Base-by-base conservation (phyloP, 225 moss, liverwort and hornwort genomes). In the Ulota crispa region DNA sequence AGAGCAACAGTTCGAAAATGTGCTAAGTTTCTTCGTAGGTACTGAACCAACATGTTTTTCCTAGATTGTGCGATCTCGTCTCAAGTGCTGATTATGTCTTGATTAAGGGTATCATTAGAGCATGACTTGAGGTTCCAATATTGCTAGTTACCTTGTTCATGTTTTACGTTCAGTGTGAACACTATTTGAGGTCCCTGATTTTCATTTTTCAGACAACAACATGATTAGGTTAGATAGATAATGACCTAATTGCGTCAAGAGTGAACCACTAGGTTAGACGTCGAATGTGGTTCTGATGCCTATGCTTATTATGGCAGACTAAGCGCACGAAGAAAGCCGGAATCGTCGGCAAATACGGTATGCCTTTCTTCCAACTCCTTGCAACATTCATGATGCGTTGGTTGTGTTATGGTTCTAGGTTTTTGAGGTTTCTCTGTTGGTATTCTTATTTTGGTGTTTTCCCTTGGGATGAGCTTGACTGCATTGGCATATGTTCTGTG, bases 321-420 rank as follows among this genome's bases (percentile, higher is more conserved):
- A 95, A 95, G 86, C 94, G 94, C 76, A 95, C 94, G 78, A 95
- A 95, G 84, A 95, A 95, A 86, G 94, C 94, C 79, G 94, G 94
- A 81, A 94, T 94, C 28, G 92, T 94, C 74, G 94, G 94, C 82
- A 94, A 94, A 43, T 94, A 94, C 41, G 94, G 94, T 93, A 78
- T 41, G 87, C 66, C 1, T 20, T 52, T 6, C 11, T 7, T 2
- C 8, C 1, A 21, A 0, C 1, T 59, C 7, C 12, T 55, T 24
- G 27, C 4, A 9, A 2, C 8, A 64, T 26, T 12, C 36, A 37
- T 36, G 20, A 31, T 68, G 6, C 3, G 37, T 64, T 41, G 15
- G 7, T 4, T 52, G 50, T 45, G 18, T 12, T 9, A 5, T 21
- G 37, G 21, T 65, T 37, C 52, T 31, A 18, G n/a, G 4, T 56